Evolutionary conservation across 2,329 filamentous ascomycete species (phyloP), one percentile per base, ranked within the genome.

Genomic region (Amauroascus verrucosus): DNA sequence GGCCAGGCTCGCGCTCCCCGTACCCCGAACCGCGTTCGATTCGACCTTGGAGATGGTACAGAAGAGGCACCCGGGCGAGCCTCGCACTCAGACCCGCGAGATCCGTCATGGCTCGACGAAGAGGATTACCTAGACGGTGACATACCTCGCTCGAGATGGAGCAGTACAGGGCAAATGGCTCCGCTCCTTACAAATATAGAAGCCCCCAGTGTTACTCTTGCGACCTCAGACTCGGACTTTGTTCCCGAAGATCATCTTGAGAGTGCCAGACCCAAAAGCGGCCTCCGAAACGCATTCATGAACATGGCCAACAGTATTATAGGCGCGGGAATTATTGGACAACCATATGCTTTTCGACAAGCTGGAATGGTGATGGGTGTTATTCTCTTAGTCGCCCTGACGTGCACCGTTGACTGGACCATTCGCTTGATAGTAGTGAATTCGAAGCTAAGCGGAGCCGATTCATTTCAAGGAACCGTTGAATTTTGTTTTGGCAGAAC

Each of bases 221-320:
- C 76, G 72, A 84, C 70, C 60, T 74, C 74, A 24, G 76, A 80
- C 53, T 62, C 71, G 2, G 70, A 78, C 55, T 76, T 80, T 61
- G 72, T 76, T 53, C 74, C 78, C 0, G 78, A 81, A 60, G 78
- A 83, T 49, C 70, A 80, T 55, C 65, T 83, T 54, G 79, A 82
- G 60, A 75, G 69, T 58, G 77, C 79, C 18, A 78, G 90, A 54
- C 89, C 91, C 45, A 91, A 91, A 72, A 95, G 88, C 54, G 85
- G 86, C 4, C 78, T 97, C 72, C 77, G 80, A 57, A 88, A 85
- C 66, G 91, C 93, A 2, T 97, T 98, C 62, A 95, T 97, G 89
- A 98, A 98, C 72, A 98, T 98, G 93, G 91, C 93, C 58, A 98
- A 98, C 74, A 94, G 87, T 63, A 98, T 98, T 67, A 96, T 98